Conservation (phyloP, 2,329 filamentous ascomycete species). For the Ustilaginoidea virens region DNA sequence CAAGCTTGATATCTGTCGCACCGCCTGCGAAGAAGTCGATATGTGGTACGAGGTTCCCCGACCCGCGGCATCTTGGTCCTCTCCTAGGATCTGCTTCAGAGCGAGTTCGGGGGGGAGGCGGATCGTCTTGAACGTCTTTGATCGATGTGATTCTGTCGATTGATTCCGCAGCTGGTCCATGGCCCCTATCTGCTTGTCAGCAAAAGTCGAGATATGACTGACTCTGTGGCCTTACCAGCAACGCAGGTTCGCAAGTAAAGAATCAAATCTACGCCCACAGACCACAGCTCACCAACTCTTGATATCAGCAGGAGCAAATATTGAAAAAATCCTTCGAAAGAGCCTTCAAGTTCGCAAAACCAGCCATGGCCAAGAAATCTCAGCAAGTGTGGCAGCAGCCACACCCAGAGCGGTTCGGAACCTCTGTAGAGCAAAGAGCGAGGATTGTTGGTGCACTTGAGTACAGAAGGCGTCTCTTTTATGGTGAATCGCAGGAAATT, state of each 20-base stretch:
- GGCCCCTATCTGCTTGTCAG: slow-evolving; percentile 13
- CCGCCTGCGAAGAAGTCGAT: slow-evolving; percentile 23
- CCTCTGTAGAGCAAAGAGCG: slow-evolving; percentile 35
- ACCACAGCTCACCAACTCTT: slow-evolving; percentile 31
- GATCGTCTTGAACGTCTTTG: slow-evolving; percentile 13
- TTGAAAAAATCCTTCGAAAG: slow-evolving; percentile 37
- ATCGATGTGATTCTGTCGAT: slow-evolving; percentile 11
- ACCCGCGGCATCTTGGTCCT: slow-evolving; percentile 8
- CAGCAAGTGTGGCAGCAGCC: slow-evolving; percentile 44
- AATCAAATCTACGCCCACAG: slow-evolving; percentile 24
- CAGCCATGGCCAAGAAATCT: slow-evolving; percentile 37
- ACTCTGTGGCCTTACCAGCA: slow-evolving; percentile 19
- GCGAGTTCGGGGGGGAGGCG: slow-evolving; percentile 24
- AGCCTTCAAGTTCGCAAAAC: slow-evolving; percentile 29
- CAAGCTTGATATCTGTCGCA: slow-evolving; percentile 30
- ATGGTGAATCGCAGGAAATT: slow-evolving; percentile 64
- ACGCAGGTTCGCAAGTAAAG: slow-evolving; percentile 34
- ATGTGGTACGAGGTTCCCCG: slow-evolving; percentile 25
- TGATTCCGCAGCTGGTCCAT: slow-evolving; percentile 20
- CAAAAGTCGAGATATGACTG: neutral
- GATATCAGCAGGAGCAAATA: slow-evolving; percentile 30
- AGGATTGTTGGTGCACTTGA: slow-evolving; percentile 29
- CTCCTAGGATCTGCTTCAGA: slow-evolving; percentile 19
- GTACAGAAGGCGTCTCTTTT: slow-evolving; percentile 56
- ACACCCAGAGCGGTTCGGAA: slow-evolving; percentile 47